Base-by-base conservation (phyloP, 345 rosid species). In the Lepidium aucheri region DNA sequence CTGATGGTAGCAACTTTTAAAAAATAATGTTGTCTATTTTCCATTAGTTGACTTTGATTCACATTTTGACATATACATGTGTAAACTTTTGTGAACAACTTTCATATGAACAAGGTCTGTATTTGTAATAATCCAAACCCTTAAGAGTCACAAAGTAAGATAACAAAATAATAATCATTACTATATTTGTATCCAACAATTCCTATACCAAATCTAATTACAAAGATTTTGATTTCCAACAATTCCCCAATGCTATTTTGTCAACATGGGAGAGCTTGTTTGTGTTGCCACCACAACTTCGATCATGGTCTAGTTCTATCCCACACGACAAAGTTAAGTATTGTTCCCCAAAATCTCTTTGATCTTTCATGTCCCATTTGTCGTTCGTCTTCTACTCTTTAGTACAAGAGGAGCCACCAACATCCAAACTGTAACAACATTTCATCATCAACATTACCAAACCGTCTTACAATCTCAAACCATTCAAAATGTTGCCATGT, bases 351-450 rank as follows among this genome's bases (percentile, higher is more conserved):
- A 62, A 44, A 54, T 18, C 36, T 60, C 32, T 36, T 26, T 11
- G 7, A 14, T 51, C 49, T 35, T 53, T 77, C 54, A 80, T 28
- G 70, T 73, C 43, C 80, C 36, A 52, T 56, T 82, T 47, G 73
- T 70, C 10, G 76, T 60, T 68, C 65, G 84, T 75, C 82, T 65
- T 77, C 85, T 67, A 63, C 75, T 22, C 72, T 77, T 85, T 77
- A 91, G 69, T 45, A 92, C 51, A 16, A 86, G 60, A 36, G 96
- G 96, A 68, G 90, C 86, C 44, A 85, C 86, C 60, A 87, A 74
- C 97, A 89, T 89, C 98, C 98, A 93, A 68, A 93, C 98, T 89
- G 86, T 79, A 67, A 72, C 33, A 63, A 58, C 3, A 59, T 35
- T 16, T 15, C 33, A 53, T 54, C 17, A 70, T 53, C 42, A 63